Base-by-base conservation (phyloP, 2,329 filamentous ascomycete genomes). In the Fusarium sp. region DNA sequence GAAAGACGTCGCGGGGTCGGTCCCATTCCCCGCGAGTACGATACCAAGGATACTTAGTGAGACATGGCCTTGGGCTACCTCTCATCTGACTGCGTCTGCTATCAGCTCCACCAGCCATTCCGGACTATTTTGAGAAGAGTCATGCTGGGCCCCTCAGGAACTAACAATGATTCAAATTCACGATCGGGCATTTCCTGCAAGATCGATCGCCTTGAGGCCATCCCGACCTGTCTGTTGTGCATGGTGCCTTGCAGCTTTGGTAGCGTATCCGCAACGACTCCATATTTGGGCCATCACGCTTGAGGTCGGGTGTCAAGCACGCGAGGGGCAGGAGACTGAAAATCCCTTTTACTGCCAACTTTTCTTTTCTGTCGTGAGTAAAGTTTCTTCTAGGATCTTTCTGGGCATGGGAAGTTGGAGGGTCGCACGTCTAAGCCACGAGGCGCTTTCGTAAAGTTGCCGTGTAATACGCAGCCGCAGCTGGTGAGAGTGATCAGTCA, bases 41-140 rank as follows among this genome's bases (percentile, higher is more conserved):
- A 49, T 48, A 54, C 46, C 56, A 49, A 47, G 68, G 52, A 49
- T 48, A 54, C 46, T 55, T 47, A 47, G 68, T 75, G 71, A 76
- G 75, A 76, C 75, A 75, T 33, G 28, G 28, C 9, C 28, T 30
- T 30, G 28, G 28, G 28, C 28, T 13, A 30, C 30, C 43, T 65
- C 62, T 71, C 74, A 76, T 76, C 72, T 76, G 74, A 76, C 74
- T 76, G 62, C 37, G 55, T 49, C 51, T 44, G 26, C 57, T 57
- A 20, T 68, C 68, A 68, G 66, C 68, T 62, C 63, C 60, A 50
- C 63, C 64, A 62, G 65, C 69, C 62, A 65, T 55, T 46, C 55
- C 65, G 59, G 61, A 26, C 32, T 22, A 47, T 35, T 37, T 41
- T 26, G 48, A 26, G 40, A 37, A 46, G 53, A 71, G 73, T 76